A percentile compares a stretch with the other conserved stretches of the same genome.
Conservation (phyloP, 805 yeast genomes). For the Saturnispora mendoncae region DNA sequence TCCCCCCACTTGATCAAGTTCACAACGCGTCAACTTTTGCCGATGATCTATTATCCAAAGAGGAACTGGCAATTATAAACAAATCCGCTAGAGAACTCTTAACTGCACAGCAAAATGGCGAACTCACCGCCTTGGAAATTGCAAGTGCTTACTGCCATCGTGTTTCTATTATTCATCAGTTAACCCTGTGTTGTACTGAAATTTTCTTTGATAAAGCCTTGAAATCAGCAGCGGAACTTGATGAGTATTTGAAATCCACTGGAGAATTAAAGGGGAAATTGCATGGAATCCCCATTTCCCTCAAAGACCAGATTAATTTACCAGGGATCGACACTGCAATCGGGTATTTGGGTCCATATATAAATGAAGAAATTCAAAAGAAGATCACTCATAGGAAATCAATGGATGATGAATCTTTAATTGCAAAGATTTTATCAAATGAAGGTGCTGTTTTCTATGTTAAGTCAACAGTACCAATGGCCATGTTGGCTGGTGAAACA, state of each 20-base stretch:
- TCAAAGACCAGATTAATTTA: conserved; percentile 37
- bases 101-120: conserved; percentile 24
- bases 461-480: conserved; percentile 38
- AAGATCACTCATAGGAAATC: conserved; percentile 22
- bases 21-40: conserved; percentile 20
- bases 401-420: conserved; percentile 24
- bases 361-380: conserved; percentile 20
- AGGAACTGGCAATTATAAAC: conserved; percentile 20
- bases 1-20: conserved; percentile 26
- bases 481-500: conserved; percentile 35
- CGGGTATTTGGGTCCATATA: conserved; percentile 30
- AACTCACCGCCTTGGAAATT: conserved; percentile 29
- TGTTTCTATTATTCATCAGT: conserved; percentile 35
- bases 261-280: conserved; percentile 34
- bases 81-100: conserved; percentile 21
- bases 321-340: conserved; percentile 33
- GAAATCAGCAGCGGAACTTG: conserved; percentile 32
- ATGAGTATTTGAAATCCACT: conserved; percentile 26
- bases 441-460: conserved; percentile 37
- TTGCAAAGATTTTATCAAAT: conserved; percentile 28
- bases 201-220: conserved; percentile 35
- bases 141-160: conserved; percentile 35
- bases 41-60: conserved; percentile 18
- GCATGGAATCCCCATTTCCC: conserved; percentile 39
- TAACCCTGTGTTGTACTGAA: conserved; percentile 35